phyloP scores from a whole-genome alignment of 2,329 filamentous ascomycete genomes.

The Arthrobotrys iridis region DNA sequence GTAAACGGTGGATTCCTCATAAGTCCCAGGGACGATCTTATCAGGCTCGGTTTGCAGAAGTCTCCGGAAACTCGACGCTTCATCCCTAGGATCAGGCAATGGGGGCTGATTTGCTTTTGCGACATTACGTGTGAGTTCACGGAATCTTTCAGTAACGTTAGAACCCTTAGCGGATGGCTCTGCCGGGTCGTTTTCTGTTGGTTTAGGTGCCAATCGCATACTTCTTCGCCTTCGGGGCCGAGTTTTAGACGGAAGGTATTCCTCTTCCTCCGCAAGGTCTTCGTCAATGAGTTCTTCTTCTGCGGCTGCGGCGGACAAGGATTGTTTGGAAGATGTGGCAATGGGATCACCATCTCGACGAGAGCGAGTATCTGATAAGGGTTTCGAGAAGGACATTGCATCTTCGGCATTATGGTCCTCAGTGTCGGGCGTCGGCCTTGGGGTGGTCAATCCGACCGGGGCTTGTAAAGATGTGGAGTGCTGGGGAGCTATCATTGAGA shows the following conservation, averaged over 20 bases:
- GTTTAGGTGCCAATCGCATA: constrained; percentile 24
- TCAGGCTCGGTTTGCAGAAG: constrained; percentile 40
- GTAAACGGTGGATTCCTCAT: constrained; percentile 46
- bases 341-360: too few species aligned
- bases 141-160: constrained; percentile 37
- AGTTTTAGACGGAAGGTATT: constrained; percentile 19
- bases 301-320: background rate
- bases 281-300: background rate
- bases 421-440: constrained; percentile 32
- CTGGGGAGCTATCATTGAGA: constrained; percentile 50
- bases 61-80: constrained; percentile 42
- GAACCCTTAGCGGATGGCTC: background rate
- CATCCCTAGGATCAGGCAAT: background rate
- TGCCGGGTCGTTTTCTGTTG: background rate
- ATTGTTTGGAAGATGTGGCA: background rate
- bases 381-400: background rate
- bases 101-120: background rate
- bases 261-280: constrained; percentile 15
- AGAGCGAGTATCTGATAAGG: too few species aligned
- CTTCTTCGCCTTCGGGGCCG: constrained; percentile 28
- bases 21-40: constrained; percentile 44
- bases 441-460: constrained; percentile 30
- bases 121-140: constrained; percentile 33
- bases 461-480: background rate
- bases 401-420: background rate